phyloP scores from a whole-genome alignment of 148 eudicot species.

The Rhododendron vialii region DNA sequence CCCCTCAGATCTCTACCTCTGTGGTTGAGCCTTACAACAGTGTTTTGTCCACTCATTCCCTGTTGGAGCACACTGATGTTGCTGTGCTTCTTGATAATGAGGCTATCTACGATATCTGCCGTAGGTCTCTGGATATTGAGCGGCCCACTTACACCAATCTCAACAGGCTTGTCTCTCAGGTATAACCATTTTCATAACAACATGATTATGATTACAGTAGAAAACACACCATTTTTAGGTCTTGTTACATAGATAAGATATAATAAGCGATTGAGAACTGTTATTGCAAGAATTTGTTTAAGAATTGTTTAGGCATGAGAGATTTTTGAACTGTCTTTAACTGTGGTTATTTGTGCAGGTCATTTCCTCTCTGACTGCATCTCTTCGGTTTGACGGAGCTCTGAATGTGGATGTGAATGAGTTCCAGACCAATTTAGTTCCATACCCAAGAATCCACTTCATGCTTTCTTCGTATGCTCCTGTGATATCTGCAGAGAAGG shows the following conservation, averaged over 20 bases:
- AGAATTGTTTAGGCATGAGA: neutral
- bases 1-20: slow-evolving; percentile 12
- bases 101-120: slow-evolving; percentile 10
- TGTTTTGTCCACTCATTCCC: slow-evolving; percentile 9
- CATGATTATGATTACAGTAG: neutral
- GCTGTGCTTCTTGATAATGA: slow-evolving; percentile 11
- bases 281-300: too few relatives aligned
- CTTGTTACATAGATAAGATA: too few relatives aligned
- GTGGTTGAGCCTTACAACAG: slow-evolving; percentile 14
- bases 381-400: slow-evolving; percentile 10
- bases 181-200: neutral
- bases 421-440: slow-evolving; percentile 12
- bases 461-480: slow-evolving; percentile 14
- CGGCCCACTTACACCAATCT: slow-evolving; percentile 12
- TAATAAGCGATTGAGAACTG: too few relatives aligned
- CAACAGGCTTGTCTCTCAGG: slow-evolving; percentile 12
- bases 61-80: slow-evolving; percentile 14
- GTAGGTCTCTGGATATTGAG: slow-evolving; percentile 13
- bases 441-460: slow-evolving; percentile 11
- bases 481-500: slow-evolving; percentile 6
- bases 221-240: neutral
- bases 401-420: slow-evolving; percentile 12
- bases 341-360: neutral
- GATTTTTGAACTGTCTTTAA: neutral
- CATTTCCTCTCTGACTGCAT: slow-evolving; percentile 10